Conservation (phyloP, 495 filamentous ascomycete genomes). For the Lasiosphaeria ovina region DNA sequence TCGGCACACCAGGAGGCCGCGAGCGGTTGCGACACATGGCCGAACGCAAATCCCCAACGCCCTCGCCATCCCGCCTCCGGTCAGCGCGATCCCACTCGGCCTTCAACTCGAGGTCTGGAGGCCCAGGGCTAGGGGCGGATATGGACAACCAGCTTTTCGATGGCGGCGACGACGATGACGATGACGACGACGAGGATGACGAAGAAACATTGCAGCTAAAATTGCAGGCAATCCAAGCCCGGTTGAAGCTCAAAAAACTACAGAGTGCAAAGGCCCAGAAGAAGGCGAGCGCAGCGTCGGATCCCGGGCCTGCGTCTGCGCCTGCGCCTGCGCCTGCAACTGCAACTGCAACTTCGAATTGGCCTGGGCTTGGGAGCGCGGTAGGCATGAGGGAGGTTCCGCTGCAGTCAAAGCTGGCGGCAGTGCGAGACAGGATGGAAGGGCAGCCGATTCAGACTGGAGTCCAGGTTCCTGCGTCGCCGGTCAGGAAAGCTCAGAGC, state of each 20-base stretch:
- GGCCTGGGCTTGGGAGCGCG: slow-evolving; percentile 15
- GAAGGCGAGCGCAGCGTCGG: slow-evolving; percentile 23
- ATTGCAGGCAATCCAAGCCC: slow-evolving; percentile 80
- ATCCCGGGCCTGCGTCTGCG: slow-evolving; percentile 15
- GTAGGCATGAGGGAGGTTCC: slow-evolving; percentile 21
- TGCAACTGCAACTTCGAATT: no score
- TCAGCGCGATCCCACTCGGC: slow-evolving; percentile 21
- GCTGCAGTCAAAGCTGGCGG: slow-evolving; percentile 25
- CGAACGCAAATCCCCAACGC: slow-evolving; percentile 60
- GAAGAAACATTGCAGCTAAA: slow-evolving; percentile 85
- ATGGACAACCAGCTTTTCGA: slow-evolving; percentile 42
- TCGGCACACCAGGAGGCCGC: slow-evolving; percentile 78
- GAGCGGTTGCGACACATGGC: slow-evolving; percentile 63
- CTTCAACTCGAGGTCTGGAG: slow-evolving; percentile 19
- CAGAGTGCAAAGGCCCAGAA: slow-evolving; percentile 56
- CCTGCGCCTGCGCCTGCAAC: no score
- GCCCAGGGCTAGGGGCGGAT: slow-evolving; percentile 9
- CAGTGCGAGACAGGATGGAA: slow-evolving; percentile 29
- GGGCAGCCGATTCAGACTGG: slow-evolving; percentile 41
- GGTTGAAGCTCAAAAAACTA: slow-evolving; percentile 83
- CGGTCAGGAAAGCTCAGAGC: slow-evolving; percentile 53
- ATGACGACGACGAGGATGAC: slow-evolving; percentile 74
- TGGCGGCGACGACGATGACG: slow-evolving; percentile 31
- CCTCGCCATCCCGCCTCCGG: slow-evolving; percentile 53
- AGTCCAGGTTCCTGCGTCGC: slow-evolving; percentile 81